Base-by-base conservation (phyloP, 495 filamentous ascomycete genomes). In the Filosporella fistucella region DNA sequence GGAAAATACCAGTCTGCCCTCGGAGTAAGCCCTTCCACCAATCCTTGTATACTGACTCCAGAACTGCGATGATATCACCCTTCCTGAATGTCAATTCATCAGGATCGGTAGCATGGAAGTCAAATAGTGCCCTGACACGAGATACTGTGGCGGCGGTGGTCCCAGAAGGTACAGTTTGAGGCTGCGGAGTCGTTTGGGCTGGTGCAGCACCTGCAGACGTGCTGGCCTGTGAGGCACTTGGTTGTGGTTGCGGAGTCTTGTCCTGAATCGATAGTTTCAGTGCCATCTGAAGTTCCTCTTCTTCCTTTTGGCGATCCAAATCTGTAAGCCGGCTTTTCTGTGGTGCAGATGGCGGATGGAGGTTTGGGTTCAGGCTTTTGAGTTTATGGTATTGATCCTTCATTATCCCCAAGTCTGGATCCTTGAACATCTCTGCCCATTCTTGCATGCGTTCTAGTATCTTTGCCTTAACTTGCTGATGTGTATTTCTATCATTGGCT, bases 141-240 rank as follows among this genome's bases (percentile, higher is more conserved):
- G 91, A 96, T 13, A 98, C 91, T 1, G 93, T 98, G 17, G 94
- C 93, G n/a, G 93, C 94, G 0, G 93, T 96, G 17, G 94, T 97
- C 30, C 71, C 80, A 35, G 66, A 60, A 46, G 61, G 60, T 30
- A 56, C 71, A 33, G 61, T 72, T 59, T 63, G 73, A 37, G 52
- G 46, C 38, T 48, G 40, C 36, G 43, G 55, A 49, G 52, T 55
- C 8, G 61, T 36, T n/a, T 66, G 46, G 8, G 59, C 47, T 29
- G 68, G 58, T 22, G 68, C 52, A 35, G 57, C 58, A 16, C 62
- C 60, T 14, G 56, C 52, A 10, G 70, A 57, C 16, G 69, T 32
- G n/a, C n/a, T n/a, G 16, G 14, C 13, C 43, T 30, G 13, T 62
- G 17, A 68, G 64, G 21, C 69, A 53, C 13, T 48, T 51, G 49